Percentiles rank a stretch among this genome's conserved stretches.
Conservation (phyloP, 2,329 filamentous ascomycete genomes). For the Trichoderma sp. region DNA sequence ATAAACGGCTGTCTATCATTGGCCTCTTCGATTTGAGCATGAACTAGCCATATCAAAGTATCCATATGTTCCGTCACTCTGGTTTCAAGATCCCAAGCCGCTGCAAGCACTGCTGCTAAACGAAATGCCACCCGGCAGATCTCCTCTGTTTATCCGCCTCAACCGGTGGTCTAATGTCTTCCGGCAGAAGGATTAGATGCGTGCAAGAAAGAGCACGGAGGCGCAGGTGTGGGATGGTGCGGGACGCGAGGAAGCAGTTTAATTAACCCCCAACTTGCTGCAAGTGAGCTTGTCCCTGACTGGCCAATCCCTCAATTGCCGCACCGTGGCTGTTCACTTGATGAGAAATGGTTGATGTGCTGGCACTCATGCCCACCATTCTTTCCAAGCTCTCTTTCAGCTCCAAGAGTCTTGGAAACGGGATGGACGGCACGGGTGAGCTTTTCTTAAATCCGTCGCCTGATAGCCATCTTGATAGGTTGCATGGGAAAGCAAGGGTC, state of each 20-base stretch:
- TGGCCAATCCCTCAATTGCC: neutral
- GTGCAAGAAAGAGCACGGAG: neutral
- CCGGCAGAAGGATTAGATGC: neutral
- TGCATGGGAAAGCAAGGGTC: constrained; percentile 25
- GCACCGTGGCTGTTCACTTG: neutral
- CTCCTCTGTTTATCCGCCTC: constrained; percentile 2
- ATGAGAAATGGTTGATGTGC: neutral
- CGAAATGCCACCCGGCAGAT: constrained; percentile 1
- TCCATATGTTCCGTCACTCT: neutral
- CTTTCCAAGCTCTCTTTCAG: neutral
- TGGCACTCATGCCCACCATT: neutral
- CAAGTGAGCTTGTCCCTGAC: neutral
- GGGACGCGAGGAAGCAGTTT: constrained; percentile 12
- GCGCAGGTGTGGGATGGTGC: constrained; percentile 10
- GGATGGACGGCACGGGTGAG: neutral
- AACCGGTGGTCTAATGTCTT: neutral
- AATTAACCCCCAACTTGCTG: neutral
- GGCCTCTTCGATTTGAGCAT: neutral
- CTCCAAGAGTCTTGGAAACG: neutral
- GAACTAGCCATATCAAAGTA: neutral
- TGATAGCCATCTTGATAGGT: neutral
- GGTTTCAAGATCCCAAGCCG: constrained; percentile 1
- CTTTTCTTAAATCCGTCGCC: neutral
- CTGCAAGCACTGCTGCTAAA: neutral
- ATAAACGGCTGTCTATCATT: neutral